Evolutionary conservation across 371 early-diverging fungal species (phyloP).

Genomic region (Saksenaea oblongispora): DNA sequence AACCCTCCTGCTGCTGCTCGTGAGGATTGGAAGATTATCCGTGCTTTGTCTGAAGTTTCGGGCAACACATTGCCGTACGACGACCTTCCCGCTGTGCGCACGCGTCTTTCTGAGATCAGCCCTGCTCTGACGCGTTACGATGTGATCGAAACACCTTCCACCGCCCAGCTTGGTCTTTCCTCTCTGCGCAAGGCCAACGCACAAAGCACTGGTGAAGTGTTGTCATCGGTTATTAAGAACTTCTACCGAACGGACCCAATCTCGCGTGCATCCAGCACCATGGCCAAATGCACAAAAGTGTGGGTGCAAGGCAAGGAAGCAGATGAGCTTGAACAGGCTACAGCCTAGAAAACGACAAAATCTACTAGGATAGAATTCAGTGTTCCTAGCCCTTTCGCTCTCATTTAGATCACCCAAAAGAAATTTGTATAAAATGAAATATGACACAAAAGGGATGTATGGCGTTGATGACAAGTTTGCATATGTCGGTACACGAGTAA

Average conservation of each 20-base stretch:
- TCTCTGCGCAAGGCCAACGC: conserved; percentile 51
- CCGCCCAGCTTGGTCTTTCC: conserved; percentile 62
- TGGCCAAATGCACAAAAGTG: conserved; percentile 92
- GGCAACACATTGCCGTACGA: conserved; percentile 91
- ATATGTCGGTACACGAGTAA: too few relatives aligned
- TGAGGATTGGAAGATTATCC: conserved; percentile 98
- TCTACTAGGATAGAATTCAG: background rate
- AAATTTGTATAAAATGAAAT: conserved; percentile 1
- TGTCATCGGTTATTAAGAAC: conserved; percentile 73
- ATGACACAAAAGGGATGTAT: background rate
- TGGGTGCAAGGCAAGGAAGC: conserved; percentile 41
- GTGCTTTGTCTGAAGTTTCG: conserved; percentile 91
- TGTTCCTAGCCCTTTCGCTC: background rate
- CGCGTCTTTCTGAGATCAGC: conserved; percentile 85
- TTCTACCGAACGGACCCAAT: conserved; percentile 96
- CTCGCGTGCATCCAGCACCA: conserved; percentile 90
- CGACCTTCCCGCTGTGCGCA: conserved; percentile 77
- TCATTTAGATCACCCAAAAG: conserved; percentile 3
- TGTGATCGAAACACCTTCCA: conserved; percentile 63
- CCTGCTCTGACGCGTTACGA: conserved; percentile 84
- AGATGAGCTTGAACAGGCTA: conserved; percentile 37
- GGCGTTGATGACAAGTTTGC: too few relatives aligned
- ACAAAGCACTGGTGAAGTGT: conserved; percentile 44
- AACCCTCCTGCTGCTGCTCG: conserved; percentile 90
- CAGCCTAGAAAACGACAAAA: conserved; percentile 31